These are phyloP conservation scores for Astrothelium subdiscretum DNA, from an alignment of 495 filamentous ascomycete genomes.

Conservation along the genomic window DNA sequence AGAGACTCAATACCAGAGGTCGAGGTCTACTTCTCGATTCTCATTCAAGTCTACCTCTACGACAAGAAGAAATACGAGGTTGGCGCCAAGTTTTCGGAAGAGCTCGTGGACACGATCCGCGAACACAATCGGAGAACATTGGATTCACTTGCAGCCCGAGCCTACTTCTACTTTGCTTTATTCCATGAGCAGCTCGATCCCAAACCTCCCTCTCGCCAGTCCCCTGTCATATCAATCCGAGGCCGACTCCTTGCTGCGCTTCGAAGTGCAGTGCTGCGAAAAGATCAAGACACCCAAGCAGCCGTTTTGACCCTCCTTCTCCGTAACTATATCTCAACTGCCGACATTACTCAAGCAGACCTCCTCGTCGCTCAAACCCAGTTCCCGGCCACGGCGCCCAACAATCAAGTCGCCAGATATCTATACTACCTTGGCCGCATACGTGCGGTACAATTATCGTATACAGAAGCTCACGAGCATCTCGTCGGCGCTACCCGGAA, in stretches of 20 bases:
- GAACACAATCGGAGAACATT: conserved; percentile 84
- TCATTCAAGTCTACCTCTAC: conserved; percentile 79
- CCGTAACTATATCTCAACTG: conserved; percentile 90
- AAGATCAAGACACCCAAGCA: conserved; percentile 92
- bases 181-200: conserved; percentile 85
- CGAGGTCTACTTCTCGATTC: conserved; percentile 81
- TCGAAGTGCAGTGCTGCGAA: conserved; percentile 83
- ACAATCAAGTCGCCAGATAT: conserved; percentile 95
- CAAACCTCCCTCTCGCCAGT: conserved; percentile 73
- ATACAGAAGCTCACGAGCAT: conserved; percentile 93
- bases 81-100: conserved; percentile 72
- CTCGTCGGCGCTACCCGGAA: conserved; percentile 86
- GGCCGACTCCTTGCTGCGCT: conserved; percentile 78
- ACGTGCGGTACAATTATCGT: conserved; percentile 88
- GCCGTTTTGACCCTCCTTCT: conserved; percentile 89
- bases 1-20: conserved; percentile 58
- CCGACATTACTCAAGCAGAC: conserved; percentile 94
- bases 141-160: conserved; percentile 84
- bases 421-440: conserved; percentile 93
- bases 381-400: conserved; percentile 84
- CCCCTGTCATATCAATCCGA: conserved; percentile 73
- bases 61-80: conserved; percentile 67
- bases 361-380: conserved; percentile 87
- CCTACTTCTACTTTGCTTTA: conserved; percentile 94
- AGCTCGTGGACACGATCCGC: conserved; percentile 73